Evolutionary conservation across 106 monocot species (phyloP).

Genomic region (Alisma plantagoaquatica): DNA sequence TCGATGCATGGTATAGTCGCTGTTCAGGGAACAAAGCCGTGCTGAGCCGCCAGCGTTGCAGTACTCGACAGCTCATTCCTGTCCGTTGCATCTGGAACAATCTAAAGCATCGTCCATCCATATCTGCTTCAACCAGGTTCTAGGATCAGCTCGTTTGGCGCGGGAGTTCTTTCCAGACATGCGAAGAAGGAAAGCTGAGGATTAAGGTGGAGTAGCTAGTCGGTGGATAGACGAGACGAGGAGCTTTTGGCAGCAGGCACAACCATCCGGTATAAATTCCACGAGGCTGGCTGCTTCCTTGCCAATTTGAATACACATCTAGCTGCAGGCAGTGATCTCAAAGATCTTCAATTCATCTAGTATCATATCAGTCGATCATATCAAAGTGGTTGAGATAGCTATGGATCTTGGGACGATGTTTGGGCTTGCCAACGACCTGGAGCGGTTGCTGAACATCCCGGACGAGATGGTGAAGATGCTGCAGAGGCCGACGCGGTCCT

Average conservation of each 20-base stretch:
- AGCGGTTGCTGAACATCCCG: slow-evolving; percentile 11
- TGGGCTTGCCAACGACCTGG: not conserved
- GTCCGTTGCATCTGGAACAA: not conserved
- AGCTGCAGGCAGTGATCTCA: no score
- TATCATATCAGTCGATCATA: not conserved
- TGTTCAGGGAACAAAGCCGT: not conserved
- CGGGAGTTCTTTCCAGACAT: no score
- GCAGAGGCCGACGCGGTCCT: slow-evolving; percentile 3
- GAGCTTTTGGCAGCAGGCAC: no score
- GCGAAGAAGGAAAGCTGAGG: not conserved
- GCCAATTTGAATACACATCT: no score
- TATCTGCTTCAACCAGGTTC: no score
- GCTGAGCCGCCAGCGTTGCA: no score
- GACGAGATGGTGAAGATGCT: slow-evolving; percentile 15
- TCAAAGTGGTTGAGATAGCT: not conserved
- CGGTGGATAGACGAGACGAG: no score
- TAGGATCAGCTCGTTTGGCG: no score
- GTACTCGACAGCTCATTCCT: not conserved
- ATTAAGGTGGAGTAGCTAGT: no score
- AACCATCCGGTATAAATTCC: no score
- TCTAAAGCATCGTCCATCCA: not conserved
- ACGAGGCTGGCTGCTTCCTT: no score
- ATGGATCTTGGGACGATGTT: not conserved
- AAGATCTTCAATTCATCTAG: not conserved
- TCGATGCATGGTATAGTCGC: not conserved